A percentile compares a stretch with the other conserved stretches of the same genome.
These are phyloP conservation scores for Hymenoscyphus albidus DNA, from an alignment of 2,329 filamentous ascomycete species.

Conservation along the genomic window DNA sequence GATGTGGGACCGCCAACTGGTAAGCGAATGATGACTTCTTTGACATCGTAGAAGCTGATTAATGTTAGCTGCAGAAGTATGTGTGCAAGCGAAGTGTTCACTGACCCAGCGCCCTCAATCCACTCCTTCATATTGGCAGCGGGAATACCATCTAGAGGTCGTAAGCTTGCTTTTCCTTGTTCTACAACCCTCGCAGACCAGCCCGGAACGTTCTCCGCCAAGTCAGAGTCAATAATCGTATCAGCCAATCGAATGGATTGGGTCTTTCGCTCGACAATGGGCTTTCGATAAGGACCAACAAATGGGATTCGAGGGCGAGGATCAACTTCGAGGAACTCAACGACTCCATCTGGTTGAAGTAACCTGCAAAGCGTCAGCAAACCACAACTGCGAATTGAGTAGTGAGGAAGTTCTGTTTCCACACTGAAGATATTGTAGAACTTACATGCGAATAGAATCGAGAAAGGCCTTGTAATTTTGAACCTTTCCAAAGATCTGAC, in stretches of 20 bases:
- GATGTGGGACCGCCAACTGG: constrained; percentile 25
- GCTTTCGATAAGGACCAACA: constrained; percentile 7
- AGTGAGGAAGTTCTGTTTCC: not conserved
- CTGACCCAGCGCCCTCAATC: constrained; percentile 32
- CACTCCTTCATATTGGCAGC: constrained; percentile 31
- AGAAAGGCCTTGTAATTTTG: constrained; percentile 32
- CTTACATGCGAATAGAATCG: constrained; percentile 31
- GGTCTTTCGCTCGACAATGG: constrained; percentile 21
- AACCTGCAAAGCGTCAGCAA: constrained; percentile 14
- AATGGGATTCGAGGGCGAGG: constrained; percentile 25
- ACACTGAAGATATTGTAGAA: no score
- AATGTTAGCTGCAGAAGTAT: constrained; percentile 8
- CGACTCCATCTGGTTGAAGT: constrained; percentile 32
- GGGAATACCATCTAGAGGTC: constrained; percentile 29
- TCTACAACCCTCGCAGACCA: constrained; percentile 30
- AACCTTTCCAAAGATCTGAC: constrained; percentile 31
- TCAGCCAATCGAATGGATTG: constrained; percentile 23
- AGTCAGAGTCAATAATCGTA: constrained; percentile 27
- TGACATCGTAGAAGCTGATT: constrained; percentile 33
- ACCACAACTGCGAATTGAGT: not conserved
- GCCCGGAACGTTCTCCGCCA: constrained; percentile 26
- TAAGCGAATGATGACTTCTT: constrained; percentile 27
- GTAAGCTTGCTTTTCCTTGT: constrained; percentile 26
- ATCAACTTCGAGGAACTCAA: constrained; percentile 34
- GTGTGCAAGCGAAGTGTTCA: not conserved